These are phyloP conservation scores for Chrysanthemum makinoi DNA, from an alignment of 129 eudicot genomes.

Conservation along the genomic window DNA sequence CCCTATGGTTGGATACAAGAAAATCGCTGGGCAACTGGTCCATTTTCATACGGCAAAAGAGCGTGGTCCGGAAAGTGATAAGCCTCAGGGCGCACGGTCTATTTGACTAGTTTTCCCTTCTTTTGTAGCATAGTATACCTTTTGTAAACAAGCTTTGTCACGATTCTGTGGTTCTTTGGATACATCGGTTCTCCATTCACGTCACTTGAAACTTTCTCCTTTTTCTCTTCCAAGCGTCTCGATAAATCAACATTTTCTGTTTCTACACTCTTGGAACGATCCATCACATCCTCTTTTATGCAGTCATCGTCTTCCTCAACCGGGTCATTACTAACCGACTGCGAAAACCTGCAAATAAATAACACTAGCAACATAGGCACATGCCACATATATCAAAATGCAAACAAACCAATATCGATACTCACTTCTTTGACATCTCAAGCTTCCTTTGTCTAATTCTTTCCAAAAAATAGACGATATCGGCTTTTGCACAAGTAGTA, in stretches of 20 bases:
- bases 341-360: slow-evolving; percentile 37
- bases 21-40: too few relatives aligned
- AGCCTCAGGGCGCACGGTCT: too few relatives aligned
- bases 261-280: slow-evolving; percentile 31
- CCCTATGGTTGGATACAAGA: too few relatives aligned
- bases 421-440: slow-evolving; percentile 72
- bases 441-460: slow-evolving; percentile 80
- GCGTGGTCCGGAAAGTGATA: too few relatives aligned
- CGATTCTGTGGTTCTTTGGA: slow-evolving; percentile 23
- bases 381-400: neutral
- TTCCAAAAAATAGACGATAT: slow-evolving; percentile 71
- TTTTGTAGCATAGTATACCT: slow-evolving; percentile 26
- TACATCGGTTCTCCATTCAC: slow-evolving; percentile 25
- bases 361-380: neutral
- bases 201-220: slow-evolving; percentile 25
- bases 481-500: slow-evolving; percentile 66
- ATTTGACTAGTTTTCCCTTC: too few relatives aligned
- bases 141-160: slow-evolving; percentile 26
- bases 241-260: slow-evolving; percentile 23
- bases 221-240: slow-evolving; percentile 30
- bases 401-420: neutral
- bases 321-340: slow-evolving; percentile 4
- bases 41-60: too few relatives aligned
- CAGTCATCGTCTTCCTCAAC: slow-evolving; percentile 28
- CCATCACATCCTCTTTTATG: slow-evolving; percentile 29